Base-by-base conservation (phyloP, 139 green algal genomes). In the Monoraphidium neglectum region DNA sequence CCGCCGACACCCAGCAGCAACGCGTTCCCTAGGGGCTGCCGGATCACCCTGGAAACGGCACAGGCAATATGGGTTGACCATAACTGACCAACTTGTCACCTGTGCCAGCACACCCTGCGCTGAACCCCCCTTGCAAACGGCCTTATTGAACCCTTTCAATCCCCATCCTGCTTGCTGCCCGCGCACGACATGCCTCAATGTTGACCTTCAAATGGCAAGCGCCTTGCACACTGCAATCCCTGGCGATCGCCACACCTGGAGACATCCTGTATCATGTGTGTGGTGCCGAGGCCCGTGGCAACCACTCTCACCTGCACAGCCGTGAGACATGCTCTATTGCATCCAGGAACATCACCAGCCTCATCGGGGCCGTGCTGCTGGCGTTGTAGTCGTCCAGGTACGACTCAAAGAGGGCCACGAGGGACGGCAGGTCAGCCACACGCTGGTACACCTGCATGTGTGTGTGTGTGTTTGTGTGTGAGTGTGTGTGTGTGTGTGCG, bases 341-440 rank as follows among this genome's bases (percentile, higher is more conserved):
- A 72, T 97, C 93, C 76, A 95, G 89, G 82, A 97, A 97, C 68
- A 96, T 82, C 59, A 97, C 93, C 77, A 97, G 80, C 92, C 95
- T 96, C 63, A 94, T 90, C 12, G 93, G 73, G 46, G 40, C 71
- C 30, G 62, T 72, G 47, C 43, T 46, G 24, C 46, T 68, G 62
- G 63, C 91, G 81, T 97, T 97, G 84, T 96, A 96, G 87, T 97
- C 93, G 13, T 84, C 84, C 62, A 94, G 84, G 74, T 73, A 79
- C 1, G 88, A 85, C 74, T 94, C 92, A 40, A 88, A 88, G 3
- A 95, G 87, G 43, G n/a, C 30, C 21, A 57, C 63, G 1, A 72
- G 74, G 18, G 24, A 51, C 4, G 43, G 32, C 33, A 73, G 43
- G 49, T 73, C 74, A 10, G 16, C 24, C 24, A 61, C 59, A 12